phyloP scores from a whole-genome alignment of 345 rosid species.

The Citrus mangshanensis region DNA sequence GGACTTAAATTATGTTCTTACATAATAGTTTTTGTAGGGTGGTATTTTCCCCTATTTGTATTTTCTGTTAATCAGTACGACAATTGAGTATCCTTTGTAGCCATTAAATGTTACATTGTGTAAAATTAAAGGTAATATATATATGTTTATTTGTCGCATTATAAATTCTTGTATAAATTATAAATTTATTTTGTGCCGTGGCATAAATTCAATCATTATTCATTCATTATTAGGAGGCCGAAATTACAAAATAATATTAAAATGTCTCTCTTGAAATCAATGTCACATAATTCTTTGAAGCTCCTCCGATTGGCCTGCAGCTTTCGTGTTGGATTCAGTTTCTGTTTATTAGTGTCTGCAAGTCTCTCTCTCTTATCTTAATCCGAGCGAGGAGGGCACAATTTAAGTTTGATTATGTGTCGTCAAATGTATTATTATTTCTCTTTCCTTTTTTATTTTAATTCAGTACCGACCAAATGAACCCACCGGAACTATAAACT shows the following conservation, averaged over 20 bases:
- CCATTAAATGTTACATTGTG: conserved; percentile 20
- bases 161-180: not conserved
- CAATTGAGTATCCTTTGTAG: conserved; percentile 17
- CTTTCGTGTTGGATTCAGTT: not conserved
- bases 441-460: too few species aligned
- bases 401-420: too few species aligned
- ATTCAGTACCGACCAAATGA: too few species aligned
- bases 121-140: conserved; percentile 19
- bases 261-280: not conserved
- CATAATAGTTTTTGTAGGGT: conserved; percentile 5
- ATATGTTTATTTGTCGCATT: not conserved
- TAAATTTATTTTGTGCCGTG: too few species aligned
- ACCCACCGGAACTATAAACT: too few species aligned
- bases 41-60: not conserved
- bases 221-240: too few species aligned
- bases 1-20: not conserved
- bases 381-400: not conserved
- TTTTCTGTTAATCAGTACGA: not conserved
- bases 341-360: not conserved
- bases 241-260: not conserved
- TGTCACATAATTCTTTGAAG: not conserved
- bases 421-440: too few species aligned
- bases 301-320: not conserved
- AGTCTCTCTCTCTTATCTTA: not conserved
- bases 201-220: too few species aligned